phyloP scores from a whole-genome alignment of 2,329 filamentous ascomycete species.

The Raffaelea ambrosiae region DNA sequence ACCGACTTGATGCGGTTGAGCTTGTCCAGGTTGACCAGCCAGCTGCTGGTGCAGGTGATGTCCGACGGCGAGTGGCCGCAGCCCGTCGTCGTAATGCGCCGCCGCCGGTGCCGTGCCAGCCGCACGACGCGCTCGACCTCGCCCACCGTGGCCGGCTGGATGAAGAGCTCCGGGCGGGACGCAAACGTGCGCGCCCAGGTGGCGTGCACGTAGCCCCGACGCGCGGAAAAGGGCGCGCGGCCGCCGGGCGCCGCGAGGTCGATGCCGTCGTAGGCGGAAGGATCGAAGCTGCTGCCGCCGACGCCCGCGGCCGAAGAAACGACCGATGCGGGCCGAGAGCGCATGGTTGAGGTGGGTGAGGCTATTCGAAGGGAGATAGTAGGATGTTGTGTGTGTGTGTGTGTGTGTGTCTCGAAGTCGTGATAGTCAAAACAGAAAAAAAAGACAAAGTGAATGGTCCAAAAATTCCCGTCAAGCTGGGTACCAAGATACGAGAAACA shows the following conservation, averaged over 20 bases:
- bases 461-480: too few relatives aligned
- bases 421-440: too few relatives aligned
- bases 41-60: conserved; percentile 85
- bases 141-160: conserved; percentile 68
- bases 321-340: neutral
- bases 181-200: conserved; percentile 95
- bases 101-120: conserved; percentile 71
- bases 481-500: too few relatives aligned
- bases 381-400: neutral
- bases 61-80: conserved; percentile 88
- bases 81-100: conserved; percentile 77
- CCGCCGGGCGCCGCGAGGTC: conserved; percentile 5
- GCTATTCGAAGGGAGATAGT: neutral
- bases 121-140: conserved; percentile 80
- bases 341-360: neutral
- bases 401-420: too few relatives aligned
- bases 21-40: conserved; percentile 89
- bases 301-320: too few relatives aligned
- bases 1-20: conserved; percentile 65
- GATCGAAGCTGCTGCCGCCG: conserved; percentile 6
- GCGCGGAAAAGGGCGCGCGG: conserved; percentile 65
- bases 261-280: conserved; percentile 12
- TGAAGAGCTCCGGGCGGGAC: conserved; percentile 81
- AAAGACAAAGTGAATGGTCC: too few relatives aligned
- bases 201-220: conserved; percentile 64